Conservation (phyloP, 768 basidiomycete species). For the Tricholoma terreum region DNA sequence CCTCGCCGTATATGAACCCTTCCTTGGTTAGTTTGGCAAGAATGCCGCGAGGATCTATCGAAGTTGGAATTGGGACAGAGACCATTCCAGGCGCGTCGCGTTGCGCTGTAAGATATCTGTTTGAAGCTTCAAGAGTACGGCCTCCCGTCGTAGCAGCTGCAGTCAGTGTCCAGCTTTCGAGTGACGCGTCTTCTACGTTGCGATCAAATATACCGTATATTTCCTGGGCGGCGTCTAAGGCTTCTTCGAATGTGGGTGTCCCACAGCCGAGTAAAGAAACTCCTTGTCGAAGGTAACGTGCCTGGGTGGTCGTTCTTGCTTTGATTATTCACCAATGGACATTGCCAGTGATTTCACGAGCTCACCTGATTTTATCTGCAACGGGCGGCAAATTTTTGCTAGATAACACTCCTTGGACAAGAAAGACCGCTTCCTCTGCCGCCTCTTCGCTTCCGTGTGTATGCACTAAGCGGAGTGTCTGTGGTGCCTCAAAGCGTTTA, state of each 20-base stretch:
- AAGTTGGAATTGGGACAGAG: conserved; percentile 4
- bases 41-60: background rate
- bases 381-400: background rate
- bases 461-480: too few relatives aligned
- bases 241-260: conserved; percentile 2
- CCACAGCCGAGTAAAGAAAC: conserved; percentile 1
- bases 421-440: background rate
- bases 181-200: background rate
- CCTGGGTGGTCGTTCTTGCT: too few relatives aligned
- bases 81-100: conserved; percentile 1
- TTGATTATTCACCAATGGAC: background rate
- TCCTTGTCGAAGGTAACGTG: conserved; percentile 1
- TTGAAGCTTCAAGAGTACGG: conserved; percentile 1
- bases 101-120: conserved; percentile 12
- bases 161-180: background rate
- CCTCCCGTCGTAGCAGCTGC: background rate
- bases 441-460: background rate
- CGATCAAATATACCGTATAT: conserved; percentile 5
- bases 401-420: background rate
- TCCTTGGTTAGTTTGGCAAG: background rate
- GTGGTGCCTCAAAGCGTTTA: too few relatives aligned
- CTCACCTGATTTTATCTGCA: background rate
- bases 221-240: background rate
- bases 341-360: background rate
- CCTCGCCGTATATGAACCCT: background rate